phyloP scores from a whole-genome alignment of 75 land plant species.

The Pseudotsuga menziesii region DNA sequence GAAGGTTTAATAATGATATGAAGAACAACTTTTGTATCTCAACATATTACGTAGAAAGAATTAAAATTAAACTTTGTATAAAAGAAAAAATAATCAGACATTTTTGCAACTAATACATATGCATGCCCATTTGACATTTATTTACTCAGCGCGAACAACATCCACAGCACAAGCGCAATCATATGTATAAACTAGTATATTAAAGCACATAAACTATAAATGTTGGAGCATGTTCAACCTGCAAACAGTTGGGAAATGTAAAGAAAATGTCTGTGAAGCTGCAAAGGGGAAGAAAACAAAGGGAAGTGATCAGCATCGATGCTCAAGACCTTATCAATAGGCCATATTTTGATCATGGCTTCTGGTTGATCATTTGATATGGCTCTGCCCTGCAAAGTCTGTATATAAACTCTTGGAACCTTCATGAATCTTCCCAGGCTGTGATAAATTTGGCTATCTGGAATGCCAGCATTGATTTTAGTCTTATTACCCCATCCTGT shows the following conservation, averaged over 20 bases:
- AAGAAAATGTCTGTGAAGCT: not conserved
- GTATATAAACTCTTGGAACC: slow-evolving; percentile 21
- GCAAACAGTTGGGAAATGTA: not conserved
- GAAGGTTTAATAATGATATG: too few relatives aligned
- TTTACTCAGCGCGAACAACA: too few relatives aligned
- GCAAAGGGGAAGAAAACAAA: slow-evolving; percentile 24
- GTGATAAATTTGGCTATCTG: slow-evolving; percentile 4
- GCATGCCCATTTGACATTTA: too few relatives aligned
- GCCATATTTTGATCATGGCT: slow-evolving; percentile 1
- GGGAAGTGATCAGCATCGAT: slow-evolving; percentile 28
- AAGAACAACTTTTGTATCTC: too few relatives aligned
- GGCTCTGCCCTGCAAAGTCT: slow-evolving; percentile 19
- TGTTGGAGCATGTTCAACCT: too few relatives aligned
- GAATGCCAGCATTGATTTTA: slow-evolving; percentile 14
- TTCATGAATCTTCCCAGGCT: slow-evolving; percentile 1
- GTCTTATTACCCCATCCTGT: slow-evolving; percentile 27
- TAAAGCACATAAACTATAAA: too few relatives aligned
- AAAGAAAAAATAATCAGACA: too few relatives aligned
- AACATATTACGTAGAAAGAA: too few relatives aligned
- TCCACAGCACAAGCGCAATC: too few relatives aligned
- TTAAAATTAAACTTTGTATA: too few relatives aligned
- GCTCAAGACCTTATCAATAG: slow-evolving; percentile 17
- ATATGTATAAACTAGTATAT: too few relatives aligned
- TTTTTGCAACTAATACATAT: too few relatives aligned
- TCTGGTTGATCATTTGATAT: slow-evolving; percentile 10